Percentiles rank a stretch among this genome's conserved stretches.
Conservation (phyloP, 768 basidiomycete genomes). For the Boletus reticuloceps region DNA sequence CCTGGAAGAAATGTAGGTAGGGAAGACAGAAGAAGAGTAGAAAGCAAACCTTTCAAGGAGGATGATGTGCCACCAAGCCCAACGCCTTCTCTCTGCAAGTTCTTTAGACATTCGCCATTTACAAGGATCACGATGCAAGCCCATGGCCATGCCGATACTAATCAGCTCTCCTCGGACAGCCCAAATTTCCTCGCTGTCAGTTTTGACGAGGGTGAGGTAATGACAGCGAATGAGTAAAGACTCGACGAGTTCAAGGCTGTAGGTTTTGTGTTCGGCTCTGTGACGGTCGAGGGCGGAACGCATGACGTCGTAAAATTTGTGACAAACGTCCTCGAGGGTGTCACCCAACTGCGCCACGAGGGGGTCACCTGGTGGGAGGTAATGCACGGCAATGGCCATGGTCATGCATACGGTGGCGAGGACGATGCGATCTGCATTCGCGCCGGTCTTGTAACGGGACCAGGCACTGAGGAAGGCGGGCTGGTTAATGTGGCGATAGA, state of each 20-base stretch:
- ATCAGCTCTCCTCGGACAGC: slow-evolving; percentile 68
- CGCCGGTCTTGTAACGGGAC: slow-evolving; percentile 70
- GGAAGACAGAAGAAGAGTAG: slow-evolving; percentile 1
- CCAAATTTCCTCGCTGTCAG: slow-evolving; percentile 83
- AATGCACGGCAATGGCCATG: slow-evolving; percentile 71
- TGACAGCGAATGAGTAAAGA: slow-evolving; percentile 67
- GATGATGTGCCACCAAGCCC: slow-evolving; percentile 92
- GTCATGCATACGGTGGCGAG: slow-evolving; percentile 72
- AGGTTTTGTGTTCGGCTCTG: slow-evolving; percentile 55
- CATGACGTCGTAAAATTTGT: slow-evolving; percentile 69
- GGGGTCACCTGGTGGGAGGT: slow-evolving; percentile 63
- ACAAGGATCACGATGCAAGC: slow-evolving; percentile 82
- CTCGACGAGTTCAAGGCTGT: slow-evolving; percentile 74
- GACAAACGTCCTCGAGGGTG: slow-evolving; percentile 57
- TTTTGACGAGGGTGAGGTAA: slow-evolving; percentile 70
- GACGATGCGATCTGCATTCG: slow-evolving; percentile 61
- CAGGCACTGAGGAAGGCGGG: slow-evolving; percentile 60
- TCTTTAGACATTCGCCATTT: slow-evolving; percentile 70
- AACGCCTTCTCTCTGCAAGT: slow-evolving; percentile 72
- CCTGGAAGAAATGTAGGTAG: slow-evolving; percentile 35
- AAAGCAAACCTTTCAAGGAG: slow-evolving; percentile 68
- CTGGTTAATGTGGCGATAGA: slow-evolving; percentile 76
- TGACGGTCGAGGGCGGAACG: slow-evolving; percentile 61
- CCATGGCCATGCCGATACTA: slow-evolving; percentile 77
- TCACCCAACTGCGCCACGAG: slow-evolving; percentile 54